Evolutionary conservation across 1,284 basidiomycete genomes (phyloP), one percentile per base, ranked within the genome.

Genomic region (Termitomyces sp.): DNA sequence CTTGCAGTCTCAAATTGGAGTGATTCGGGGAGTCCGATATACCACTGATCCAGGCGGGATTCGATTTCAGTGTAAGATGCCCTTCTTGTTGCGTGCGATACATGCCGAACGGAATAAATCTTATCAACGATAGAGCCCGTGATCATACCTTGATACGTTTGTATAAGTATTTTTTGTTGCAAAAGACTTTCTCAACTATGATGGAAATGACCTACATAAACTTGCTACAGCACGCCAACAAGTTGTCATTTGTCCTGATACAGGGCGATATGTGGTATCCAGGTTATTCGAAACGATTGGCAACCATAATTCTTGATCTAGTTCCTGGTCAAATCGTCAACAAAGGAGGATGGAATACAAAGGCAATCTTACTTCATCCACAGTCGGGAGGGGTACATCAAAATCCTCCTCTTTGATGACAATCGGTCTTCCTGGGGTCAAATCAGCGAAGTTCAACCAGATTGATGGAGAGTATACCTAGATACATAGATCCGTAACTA

Each of bases 21-120:
- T 49, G 76, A 72, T 16, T 86, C 80, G 0, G 88, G 86, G 13
- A 93, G 74, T 34, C 78, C 75, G 46, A 86, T 76, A 59, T 82
- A 85, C 89, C 90, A 93, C 53, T 84, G 83, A 61, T 89, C 86
- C 41, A 93, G 72, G 26, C 80, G 75, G 55, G 75, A 76, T 66
- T 91, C 91, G 19, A 91, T 68, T 38, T 77, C 70, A 3, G 73
- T 72, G 39, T 88, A 70, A 40, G 75, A 60, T 13, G 70, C 61
- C 60, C 80, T 75, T 62, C 77, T 74, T 14, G 76, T 74, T 44
- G 68, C 66, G 50, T 71, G 66, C 35, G 75, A 65, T 28, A 71
- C 69, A 5, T 76, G 68, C 53, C 81, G 79, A 30, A 93, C 84
- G 1, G 90, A 83, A 67, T 93, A 93, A 21, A 92, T 76, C 52